Base-by-base conservation (phyloP, 2,329 filamentous ascomycete species). In the Diaporthe sp. region DNA sequence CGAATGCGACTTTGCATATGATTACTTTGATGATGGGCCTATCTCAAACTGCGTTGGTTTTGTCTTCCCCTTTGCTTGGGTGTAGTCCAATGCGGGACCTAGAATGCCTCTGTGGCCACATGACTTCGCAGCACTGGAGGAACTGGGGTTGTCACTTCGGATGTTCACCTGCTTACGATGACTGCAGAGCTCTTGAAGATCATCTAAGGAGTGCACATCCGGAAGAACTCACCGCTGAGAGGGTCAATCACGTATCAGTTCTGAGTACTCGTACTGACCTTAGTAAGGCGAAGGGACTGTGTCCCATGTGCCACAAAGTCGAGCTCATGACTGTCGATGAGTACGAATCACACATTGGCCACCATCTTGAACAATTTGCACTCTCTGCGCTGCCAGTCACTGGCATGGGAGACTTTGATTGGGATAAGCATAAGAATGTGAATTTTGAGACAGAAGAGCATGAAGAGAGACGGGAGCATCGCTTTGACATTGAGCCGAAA, bases 301-400 rank as follows among this genome's bases (percentile, higher is more conserved):
- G 61, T 34, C 61, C 61, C 0, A 4, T 67, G 13, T 67, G 61
- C 17, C 7, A 13, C 1, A 13, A 34, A 12, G 15, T 67, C 13
- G 42, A 67, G 28, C 13, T 67, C 25, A 51, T 37, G 6, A 37
- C 15, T 13, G 7, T 28, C 8, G 25, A 8, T 51, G 4, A 49
- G 22, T 67, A 67, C n/a, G 12, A 12, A 34, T 34, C 25, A 9
- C 61, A 67, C 22, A 25, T 67, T 9, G 42, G 61, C 15, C 28
- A 51, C 6, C 61, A 67, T 49, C 44, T 67, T 12, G 44, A 67
- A n/a, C 42, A 67, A n/a, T 13, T 67, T 10, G 61, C 61, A n/a
- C 42, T 67, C 2, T 51, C 34, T 25, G 61, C 12, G 5, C 13
- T 67, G 4, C 44, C 42, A 49, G 4, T 22, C 17, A 25, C 25